Evolutionary conservation across 805 yeast species (phyloP), one percentile per base, ranked within the genome.

Genomic region (Lipomyces lipofer): DNA sequence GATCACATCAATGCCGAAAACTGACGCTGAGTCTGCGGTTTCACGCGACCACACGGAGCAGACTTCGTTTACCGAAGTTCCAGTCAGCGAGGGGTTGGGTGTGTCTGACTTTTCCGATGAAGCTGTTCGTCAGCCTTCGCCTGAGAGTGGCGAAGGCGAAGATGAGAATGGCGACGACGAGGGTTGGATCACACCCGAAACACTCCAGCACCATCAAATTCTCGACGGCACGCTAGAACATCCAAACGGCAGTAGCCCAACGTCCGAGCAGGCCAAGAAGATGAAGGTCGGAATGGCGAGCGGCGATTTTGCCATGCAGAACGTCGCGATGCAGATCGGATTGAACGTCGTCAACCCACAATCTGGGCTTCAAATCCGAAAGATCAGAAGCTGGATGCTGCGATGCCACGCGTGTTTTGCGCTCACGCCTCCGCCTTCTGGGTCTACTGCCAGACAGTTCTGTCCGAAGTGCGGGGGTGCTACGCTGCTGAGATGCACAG

Each of bases 301-400:
- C 0, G 96, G 96, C 25, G 99, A 94, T 80, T 94, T 92, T 73
- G 98, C 99, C 1, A 88, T 92, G 66, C 99, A 94, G 71, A 94
- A 94, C 71, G 96, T 91, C 13, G 81, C 96, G 0, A 77, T 94
- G 73, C 98, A 92, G 70, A 78, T 94, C 64, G 97, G 97, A 4
- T 71, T 94, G 54, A 86, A 88, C 62, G 75, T 92, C 63, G 85
- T 94, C 83, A 91, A 91, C 70, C 76, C 87, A 22, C 78, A 81
- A 73, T 82, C 91, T 1, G 99, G 99, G 19, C 75, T 84, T 59
- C 89, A 85, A 64, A 91, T 94, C 71, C 85, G 82, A 62, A 81
- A 88, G 68, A 86, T 94, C 30, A 80, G 95, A 69, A 88, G 86
- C 73, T 91, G 88, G 69, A 92, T 92, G 97, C 79, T 88, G 67